Evolutionary conservation across 2,329 filamentous ascomycete genomes (phyloP), one percentile per base, ranked within the genome.

Genomic region (Chaetomium olivaceum): DNA sequence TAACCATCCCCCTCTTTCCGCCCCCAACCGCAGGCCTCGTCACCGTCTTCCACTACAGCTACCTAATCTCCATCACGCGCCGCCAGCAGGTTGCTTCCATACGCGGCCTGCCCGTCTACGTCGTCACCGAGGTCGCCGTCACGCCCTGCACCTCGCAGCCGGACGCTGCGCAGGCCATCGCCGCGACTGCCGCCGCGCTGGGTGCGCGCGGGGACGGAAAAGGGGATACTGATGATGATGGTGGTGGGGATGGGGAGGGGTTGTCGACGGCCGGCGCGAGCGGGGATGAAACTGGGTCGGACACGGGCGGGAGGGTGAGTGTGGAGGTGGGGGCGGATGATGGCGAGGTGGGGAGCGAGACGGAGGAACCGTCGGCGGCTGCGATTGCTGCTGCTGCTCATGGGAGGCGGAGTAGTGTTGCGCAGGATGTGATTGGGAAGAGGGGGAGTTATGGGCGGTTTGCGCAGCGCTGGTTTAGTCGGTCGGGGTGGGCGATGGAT

Each of bases 51-150:
- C 90, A 88, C 46, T 85, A 89, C 31, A 91, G 88, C 69, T 98
- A 94, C 77, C 85, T 99, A 7, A 86, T 99, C 65, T 90, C 92
- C 12, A 96, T 99, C 73, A 93, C 90, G 25, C 87, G 88, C 65
- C 91, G 94, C 56, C 87, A 96, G 73, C 91, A 96, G 76, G 93
- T 98, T 58, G 95, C 95, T 3, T 89, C 93, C 69, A 88, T 98
- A 58, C 88, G 89, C 69, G 92, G 92, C 6, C 89, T 86, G 63
- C 89, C 93, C 0, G 82, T 98, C 63, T 99, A 96, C 77, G 89
- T 92, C 48, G 87, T 97, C 66, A 95, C 91, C 52, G 92, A 96
- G 71, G 91, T 98, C 36, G 90, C 92, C 7, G 81, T 98, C n/a
- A 96, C 96, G 6, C 95, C 95, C 0, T 88, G 95, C 61, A 86